Conservation (phyloP, 768 basidiomycete genomes). For the Cyclocybe cylindracea region DNA sequence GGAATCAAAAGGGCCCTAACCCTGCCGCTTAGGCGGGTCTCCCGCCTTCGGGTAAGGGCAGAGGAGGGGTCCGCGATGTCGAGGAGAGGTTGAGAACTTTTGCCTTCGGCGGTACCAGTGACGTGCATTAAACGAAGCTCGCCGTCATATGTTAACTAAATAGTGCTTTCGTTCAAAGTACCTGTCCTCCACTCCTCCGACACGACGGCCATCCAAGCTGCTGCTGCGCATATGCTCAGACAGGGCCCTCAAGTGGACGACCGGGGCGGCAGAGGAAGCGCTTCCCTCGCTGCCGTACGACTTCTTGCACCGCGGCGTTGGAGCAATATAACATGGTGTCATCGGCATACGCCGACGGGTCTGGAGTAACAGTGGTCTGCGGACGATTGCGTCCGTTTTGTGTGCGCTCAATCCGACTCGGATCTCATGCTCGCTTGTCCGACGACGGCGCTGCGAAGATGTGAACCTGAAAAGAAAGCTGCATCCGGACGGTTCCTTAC, state of each 20-base stretch:
- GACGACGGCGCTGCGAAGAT: conserved; percentile 33
- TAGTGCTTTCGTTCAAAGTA: conserved; percentile 82
- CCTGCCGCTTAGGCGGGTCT: conserved; percentile 58
- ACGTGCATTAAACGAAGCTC: conserved; percentile 90
- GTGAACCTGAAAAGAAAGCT: conserved; percentile 1
- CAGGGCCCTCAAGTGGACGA: conserved; percentile 89
- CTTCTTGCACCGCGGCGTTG: conserved; percentile 94
- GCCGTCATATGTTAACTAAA: conserved; percentile 81
- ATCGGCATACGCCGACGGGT: conserved; percentile 78
- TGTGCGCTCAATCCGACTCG: conserved; percentile 65
- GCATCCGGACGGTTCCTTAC: conserved; percentile 1
- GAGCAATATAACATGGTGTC: conserved; percentile 92
- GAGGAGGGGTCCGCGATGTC: conserved; percentile 78
- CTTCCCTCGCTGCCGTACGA: conserved; percentile 95
- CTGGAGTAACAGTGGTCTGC: conserved; percentile 78
- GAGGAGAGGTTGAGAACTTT: conserved; percentile 89
- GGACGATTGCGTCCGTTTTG: conserved; percentile 81
- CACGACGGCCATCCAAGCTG: conserved; percentile 83
- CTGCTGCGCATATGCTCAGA: conserved; percentile 80
- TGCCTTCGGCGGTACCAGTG: conserved; percentile 82
- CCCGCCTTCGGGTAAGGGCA: conserved; percentile 43
- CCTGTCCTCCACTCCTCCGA: conserved; percentile 81
- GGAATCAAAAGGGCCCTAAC: conserved; percentile 91
- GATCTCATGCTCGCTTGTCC: conserved; percentile 76
- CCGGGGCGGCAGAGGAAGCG: conserved; percentile 92